Base-by-base conservation (phyloP, 805 yeast genomes). In the Novakomyces olei region DNA sequence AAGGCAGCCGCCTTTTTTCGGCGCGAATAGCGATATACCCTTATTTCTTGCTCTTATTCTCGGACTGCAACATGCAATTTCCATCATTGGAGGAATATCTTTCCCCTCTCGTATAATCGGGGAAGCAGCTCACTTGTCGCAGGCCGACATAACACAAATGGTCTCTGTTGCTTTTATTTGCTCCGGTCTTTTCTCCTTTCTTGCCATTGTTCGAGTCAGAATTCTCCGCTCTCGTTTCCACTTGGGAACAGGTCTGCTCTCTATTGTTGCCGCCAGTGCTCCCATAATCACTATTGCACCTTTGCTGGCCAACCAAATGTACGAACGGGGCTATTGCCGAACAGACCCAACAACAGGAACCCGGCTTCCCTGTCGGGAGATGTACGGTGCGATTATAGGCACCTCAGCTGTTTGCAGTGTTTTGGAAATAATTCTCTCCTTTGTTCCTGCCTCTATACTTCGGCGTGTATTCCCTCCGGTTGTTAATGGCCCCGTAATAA, bases 401-500 rank as follows among this genome's bases (percentile, higher is more conserved):
- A 75, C 92, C 5, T 73, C 81, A n/a, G 61, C 66, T 25, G 62
- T 67, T 15, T 78, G 92, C 54, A 77, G 80, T 3, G 57, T 83
- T 23, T 45, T 81, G 15, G 91, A 78, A 58, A 61, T 83, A 26
- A 42, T 62, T 5, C 48, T 78, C 33, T 74, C 92, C 0, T 81
- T 83, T 50, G 50, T 73, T 42, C 94, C 95, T 7, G 69, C 92
- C 4, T 62, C 59, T 24, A 41, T 63, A 9, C 60, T 81, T 41
- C 80, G 76, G 50, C 69, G 61, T 38, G 45, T 77, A 22, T 81
- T 81, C 58, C 94, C 94, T 14, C 83, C 92, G 24, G 56, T 79
- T 34, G 94, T 83, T 39, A 81, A 92, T 19, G 94, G 94, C 37
- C 92, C 93, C 6, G 93, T 81, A 29, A 93, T 81, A 19, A 53